Evolutionary conservation across 257 asterid genomes (phyloP).

Genomic region (Solanum megistacrolobum): DNA sequence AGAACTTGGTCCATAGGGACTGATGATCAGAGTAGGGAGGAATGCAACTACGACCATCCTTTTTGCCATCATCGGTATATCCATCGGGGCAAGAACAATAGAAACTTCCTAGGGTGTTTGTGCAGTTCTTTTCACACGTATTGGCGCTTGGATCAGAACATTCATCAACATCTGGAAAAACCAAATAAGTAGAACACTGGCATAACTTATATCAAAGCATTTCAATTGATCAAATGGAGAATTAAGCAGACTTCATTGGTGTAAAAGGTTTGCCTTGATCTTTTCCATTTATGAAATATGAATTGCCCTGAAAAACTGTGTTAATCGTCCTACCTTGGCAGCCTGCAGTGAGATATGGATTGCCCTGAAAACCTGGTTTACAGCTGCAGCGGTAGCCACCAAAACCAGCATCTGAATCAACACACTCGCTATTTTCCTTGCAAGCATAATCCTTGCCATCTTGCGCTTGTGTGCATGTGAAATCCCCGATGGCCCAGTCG

Average conservation of each 20-base stretch:
- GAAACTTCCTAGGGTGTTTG: conserved; percentile 24
- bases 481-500: background rate
- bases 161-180: conserved; percentile 19
- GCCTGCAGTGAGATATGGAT: conserved; percentile 17
- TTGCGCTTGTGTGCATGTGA: conserved; percentile 1
- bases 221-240: background rate
- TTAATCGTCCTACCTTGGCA: conserved; percentile 23
- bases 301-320: background rate
- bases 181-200: background rate
- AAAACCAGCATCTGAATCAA: background rate
- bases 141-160: background rate
- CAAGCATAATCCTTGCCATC: background rate
- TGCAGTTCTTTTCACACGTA: conserved; percentile 32
- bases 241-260: background rate
- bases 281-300: background rate
- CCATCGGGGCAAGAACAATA: background rate
- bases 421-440: background rate
- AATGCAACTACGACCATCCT: background rate
- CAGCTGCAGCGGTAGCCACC: background rate
- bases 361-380: background rate
- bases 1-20: background rate
- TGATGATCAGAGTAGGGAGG: background rate
- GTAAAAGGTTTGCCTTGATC: background rate
- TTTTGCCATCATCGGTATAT: background rate
- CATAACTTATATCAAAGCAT: background rate